Evolutionary conservation across 2,329 filamentous ascomycete genomes (phyloP).

Genomic region (Alternaria novae-zelandiae): DNA sequence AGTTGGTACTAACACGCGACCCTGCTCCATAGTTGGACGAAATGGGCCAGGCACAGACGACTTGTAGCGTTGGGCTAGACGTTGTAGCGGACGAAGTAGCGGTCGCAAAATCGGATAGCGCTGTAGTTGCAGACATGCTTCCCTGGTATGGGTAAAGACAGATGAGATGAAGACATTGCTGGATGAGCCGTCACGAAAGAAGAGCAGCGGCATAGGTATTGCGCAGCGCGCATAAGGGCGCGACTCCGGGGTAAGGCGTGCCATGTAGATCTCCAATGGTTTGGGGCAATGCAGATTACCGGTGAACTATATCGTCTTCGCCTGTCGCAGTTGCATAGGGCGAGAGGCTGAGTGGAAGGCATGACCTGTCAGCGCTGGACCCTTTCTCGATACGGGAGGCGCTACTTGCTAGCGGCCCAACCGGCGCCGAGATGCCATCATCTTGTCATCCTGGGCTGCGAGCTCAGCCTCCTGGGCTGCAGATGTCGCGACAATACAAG

Average conservation of each 20-base stretch:
- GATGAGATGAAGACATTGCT: slow-evolving; percentile 13
- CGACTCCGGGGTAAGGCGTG: slow-evolving; percentile 19
- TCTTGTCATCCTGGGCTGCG: neutral
- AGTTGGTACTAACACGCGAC: slow-evolving; percentile 54
- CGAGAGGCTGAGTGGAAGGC: slow-evolving; percentile 16
- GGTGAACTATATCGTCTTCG: slow-evolving; percentile 19
- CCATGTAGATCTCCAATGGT: slow-evolving; percentile 2
- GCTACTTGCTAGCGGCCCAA: neutral
- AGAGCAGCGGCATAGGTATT: slow-evolving; percentile 3
- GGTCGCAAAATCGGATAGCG: slow-evolving; percentile 26
- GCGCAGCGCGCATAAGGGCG: slow-evolving; percentile 9
- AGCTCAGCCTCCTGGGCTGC: neutral
- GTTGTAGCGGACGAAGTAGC: slow-evolving; percentile 19
- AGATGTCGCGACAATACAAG: slow-evolving; percentile 10
- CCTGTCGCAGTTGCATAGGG: slow-evolving; percentile 7
- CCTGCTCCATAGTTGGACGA: slow-evolving; percentile 65
- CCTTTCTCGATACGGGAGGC: neutral
- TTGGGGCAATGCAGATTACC: slow-evolving; percentile 15
- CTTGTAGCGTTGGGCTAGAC: slow-evolving; percentile 42
- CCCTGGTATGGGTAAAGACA: slow-evolving; percentile 37
- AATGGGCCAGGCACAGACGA: slow-evolving; percentile 64
- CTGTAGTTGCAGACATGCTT: slow-evolving; percentile 41
- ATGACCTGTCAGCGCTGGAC: neutral
- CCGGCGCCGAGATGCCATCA: neutral
- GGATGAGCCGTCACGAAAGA: slow-evolving; percentile 7